These are phyloP conservation scores for Candida stauntonica DNA, from an alignment of 805 yeast genomes.

Conservation along the genomic window DNA sequence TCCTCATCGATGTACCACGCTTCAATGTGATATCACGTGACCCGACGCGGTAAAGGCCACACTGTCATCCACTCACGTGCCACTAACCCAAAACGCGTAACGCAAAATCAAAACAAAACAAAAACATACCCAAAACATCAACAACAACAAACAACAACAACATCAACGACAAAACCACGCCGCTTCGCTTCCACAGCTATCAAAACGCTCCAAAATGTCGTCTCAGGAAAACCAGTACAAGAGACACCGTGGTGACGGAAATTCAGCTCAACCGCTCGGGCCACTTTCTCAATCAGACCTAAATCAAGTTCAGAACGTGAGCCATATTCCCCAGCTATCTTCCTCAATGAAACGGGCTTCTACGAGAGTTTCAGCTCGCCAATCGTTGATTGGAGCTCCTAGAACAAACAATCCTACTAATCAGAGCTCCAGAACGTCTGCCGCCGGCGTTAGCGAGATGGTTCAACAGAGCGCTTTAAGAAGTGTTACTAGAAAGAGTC, in stretches of 20 bases:
- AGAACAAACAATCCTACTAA: slow-evolving; percentile 16
- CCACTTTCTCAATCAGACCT: slow-evolving; percentile 25
- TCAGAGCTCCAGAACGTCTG: slow-evolving; percentile 23
- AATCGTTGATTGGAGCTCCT: slow-evolving; percentile 30
- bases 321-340: slow-evolving; percentile 26
- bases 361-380: slow-evolving; percentile 23
- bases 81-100: not conserved
- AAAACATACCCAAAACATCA: slow-evolving; percentile 1
- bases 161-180: not conserved
- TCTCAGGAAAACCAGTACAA: slow-evolving; percentile 26
- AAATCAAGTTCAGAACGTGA: slow-evolving; percentile 24
- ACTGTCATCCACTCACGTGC: not conserved
- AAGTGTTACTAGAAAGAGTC: slow-evolving; percentile 21
- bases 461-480: slow-evolving; percentile 26
- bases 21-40: too few species aligned
- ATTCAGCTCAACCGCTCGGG: not conserved
- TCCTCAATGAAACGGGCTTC: slow-evolving; percentile 24
- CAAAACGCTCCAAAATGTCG: slow-evolving; percentile 9
- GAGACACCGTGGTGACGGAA: slow-evolving; percentile 15
- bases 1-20: too few species aligned
- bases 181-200: not conserved
- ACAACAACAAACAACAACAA: not conserved
- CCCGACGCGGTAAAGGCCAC: too few species aligned
- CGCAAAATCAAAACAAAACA: slow-evolving; percentile 1
- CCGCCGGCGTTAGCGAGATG: slow-evolving; percentile 24